Evolutionary conservation across 768 basidiomycete species (phyloP).

Genomic region (Mycena sanguinolenta): DNA sequence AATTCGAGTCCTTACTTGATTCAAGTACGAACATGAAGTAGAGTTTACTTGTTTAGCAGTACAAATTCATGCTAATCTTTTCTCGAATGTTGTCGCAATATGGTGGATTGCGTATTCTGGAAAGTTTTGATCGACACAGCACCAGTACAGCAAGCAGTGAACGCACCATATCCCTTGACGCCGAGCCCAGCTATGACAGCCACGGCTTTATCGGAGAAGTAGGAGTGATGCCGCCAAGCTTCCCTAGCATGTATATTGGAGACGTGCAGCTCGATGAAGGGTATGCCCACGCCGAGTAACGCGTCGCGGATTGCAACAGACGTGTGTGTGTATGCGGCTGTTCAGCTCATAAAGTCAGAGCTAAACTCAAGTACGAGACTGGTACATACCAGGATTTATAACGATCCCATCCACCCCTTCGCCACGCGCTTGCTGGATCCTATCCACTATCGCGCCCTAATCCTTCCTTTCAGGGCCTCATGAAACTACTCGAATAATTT

Average conservation of each 20-base stretch:
- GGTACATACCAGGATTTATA: conserved; percentile 37
- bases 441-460: conserved; percentile 38
- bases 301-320: conserved; percentile 40
- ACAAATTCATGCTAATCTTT: background rate
- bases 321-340: conserved; percentile 42
- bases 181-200: conserved; percentile 39
- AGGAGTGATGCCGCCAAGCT: conserved; percentile 41
- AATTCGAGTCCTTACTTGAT: no score
- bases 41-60: no score
- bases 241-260: conserved; percentile 40
- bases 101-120: conserved; percentile 32
- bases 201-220: conserved; percentile 39
- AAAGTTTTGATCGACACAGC: background rate
- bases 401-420: conserved; percentile 41
- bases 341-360: background rate
- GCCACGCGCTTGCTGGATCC: conserved; percentile 37
- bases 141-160: background rate
- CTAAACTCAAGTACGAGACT: background rate
- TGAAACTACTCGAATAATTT: background rate
- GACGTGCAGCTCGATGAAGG: conserved; percentile 41
- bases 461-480: background rate
- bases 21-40: no score
- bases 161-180: conserved; percentile 38
- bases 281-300: conserved; percentile 37
- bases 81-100: conserved; percentile 22